A percentile compares a stretch with the other conserved stretches of the same genome.
Conservation (phyloP, 805 yeast species). For the Pichia pseudocactophila region DNA sequence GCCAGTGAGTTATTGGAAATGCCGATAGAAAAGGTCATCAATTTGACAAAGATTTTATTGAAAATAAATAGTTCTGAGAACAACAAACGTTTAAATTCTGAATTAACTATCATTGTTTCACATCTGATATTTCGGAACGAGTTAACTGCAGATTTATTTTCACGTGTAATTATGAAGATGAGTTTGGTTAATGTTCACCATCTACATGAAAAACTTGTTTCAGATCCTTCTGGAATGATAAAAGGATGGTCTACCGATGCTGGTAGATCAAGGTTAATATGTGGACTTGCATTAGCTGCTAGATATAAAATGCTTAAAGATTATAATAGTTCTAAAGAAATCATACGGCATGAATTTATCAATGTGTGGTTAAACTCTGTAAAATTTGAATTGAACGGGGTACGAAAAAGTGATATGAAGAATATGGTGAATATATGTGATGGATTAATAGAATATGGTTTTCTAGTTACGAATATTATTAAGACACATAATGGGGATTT, state of each 20-base stretch:
- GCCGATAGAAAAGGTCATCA: slow-evolving; percentile 5
- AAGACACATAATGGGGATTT: slow-evolving; percentile 10
- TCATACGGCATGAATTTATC: slow-evolving; percentile 12
- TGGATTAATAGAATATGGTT: slow-evolving; percentile 7
- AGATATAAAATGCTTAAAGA: slow-evolving; percentile 18
- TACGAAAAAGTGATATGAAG: slow-evolving; percentile 10
- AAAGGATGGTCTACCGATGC: slow-evolving; percentile 5
- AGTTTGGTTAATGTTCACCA: slow-evolving; percentile 12
- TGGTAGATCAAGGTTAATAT: slow-evolving; percentile 11
- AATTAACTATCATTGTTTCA: slow-evolving; percentile 15
- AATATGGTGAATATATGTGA: slow-evolving; percentile 17
- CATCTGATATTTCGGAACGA: slow-evolving; percentile 15
- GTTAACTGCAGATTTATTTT: slow-evolving; percentile 12
- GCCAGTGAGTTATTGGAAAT: slow-evolving; percentile 6
- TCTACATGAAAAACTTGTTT: slow-evolving; percentile 9
- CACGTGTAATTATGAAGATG: slow-evolving; percentile 16
- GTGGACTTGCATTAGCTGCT: slow-evolving; percentile 18
- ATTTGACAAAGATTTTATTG: slow-evolving; percentile 2
- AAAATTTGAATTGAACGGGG: neutral
- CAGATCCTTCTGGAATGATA: slow-evolving; percentile 8
- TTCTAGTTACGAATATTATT: slow-evolving; percentile 10
- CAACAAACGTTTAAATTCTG: slow-evolving; percentile 7
- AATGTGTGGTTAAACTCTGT: slow-evolving; percentile 19
- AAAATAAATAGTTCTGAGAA: neutral
- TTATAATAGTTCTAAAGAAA: slow-evolving; percentile 10